A percentile compares a stretch with the other conserved stretches of the same genome.
These are phyloP conservation scores for Hypoxylon perforatum DNA, from an alignment of 495 filamentous ascomycete genomes.

Conservation along the genomic window DNA sequence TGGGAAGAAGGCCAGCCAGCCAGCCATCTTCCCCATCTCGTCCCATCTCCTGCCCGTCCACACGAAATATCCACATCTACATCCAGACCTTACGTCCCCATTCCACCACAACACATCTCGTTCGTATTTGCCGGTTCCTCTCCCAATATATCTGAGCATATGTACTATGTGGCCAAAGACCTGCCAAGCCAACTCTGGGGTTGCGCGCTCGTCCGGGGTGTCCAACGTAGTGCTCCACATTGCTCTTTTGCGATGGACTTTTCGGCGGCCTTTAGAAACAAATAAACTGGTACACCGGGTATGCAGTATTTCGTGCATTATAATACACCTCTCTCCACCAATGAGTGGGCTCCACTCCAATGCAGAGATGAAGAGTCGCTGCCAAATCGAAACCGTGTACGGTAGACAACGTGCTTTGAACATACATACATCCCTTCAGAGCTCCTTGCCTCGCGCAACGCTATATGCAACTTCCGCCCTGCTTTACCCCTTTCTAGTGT, in stretches of 20 bases:
- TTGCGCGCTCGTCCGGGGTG: constrained; percentile 23
- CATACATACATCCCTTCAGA: constrained; percentile 10
- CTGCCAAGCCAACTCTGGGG: constrained; percentile 29
- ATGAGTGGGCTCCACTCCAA: constrained; percentile 34
- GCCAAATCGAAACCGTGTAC: constrained; percentile 23
- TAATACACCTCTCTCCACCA: constrained; percentile 39
- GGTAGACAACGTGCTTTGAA: constrained; percentile 3
- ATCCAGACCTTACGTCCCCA: too few species aligned
- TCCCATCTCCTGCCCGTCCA: constrained; percentile 1
- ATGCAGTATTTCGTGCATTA: constrained; percentile 50
- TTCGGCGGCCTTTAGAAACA: constrained; percentile 31
- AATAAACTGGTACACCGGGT: constrained; percentile 31
- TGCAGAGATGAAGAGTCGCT: constrained; percentile 43
- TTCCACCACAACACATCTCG: not conserved
- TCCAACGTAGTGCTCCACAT: constrained; percentile 26
- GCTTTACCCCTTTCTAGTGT: too few species aligned
- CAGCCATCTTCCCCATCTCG: constrained; percentile 18
- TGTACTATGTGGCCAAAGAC: constrained; percentile 29
- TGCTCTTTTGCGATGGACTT: constrained; percentile 17
- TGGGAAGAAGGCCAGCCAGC: constrained; percentile 20
- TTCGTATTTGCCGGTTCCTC: constrained; percentile 40
- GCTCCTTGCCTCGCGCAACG: constrained; percentile 21
- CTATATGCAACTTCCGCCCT: not conserved
- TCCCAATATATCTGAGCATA: constrained; percentile 35
- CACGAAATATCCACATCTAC: constrained; percentile 8